Evolutionary conservation across 805 yeast genomes (phyloP).

Genomic region (Wickerhamiella dianesei): DNA sequence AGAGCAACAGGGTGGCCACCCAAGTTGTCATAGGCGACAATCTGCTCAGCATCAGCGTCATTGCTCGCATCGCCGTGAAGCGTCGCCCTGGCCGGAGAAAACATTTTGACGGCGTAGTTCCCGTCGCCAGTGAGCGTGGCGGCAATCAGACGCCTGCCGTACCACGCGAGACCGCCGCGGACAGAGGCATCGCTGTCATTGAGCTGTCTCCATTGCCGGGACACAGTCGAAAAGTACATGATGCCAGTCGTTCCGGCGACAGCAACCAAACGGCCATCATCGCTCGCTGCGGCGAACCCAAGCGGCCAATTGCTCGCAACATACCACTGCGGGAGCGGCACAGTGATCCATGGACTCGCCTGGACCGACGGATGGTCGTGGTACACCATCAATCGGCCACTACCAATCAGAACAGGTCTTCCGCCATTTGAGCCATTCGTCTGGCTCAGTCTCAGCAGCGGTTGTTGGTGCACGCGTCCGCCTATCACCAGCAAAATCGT

Average conservation of each 20-base stretch:
- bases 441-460: slow-evolving; percentile 24
- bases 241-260: slow-evolving; percentile 38
- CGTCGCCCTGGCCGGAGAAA: slow-evolving; percentile 23
- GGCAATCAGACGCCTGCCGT: slow-evolving; percentile 24
- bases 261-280: slow-evolving; percentile 37
- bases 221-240: slow-evolving; percentile 29
- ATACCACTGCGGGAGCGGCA: slow-evolving; percentile 34
- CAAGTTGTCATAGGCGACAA: slow-evolving; percentile 21
- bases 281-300: slow-evolving; percentile 30
- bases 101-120: slow-evolving; percentile 24
- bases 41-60: slow-evolving; percentile 18
- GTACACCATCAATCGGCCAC: slow-evolving; percentile 32
- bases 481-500: slow-evolving; percentile 23
- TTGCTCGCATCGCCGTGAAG: background rate
- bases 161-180: slow-evolving; percentile 30
- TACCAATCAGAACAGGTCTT: slow-evolving; percentile 32
- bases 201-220: slow-evolving; percentile 37
- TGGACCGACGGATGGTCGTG: slow-evolving; percentile 26
- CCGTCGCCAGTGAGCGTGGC: slow-evolving; percentile 23
- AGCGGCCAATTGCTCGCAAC: slow-evolving; percentile 34
- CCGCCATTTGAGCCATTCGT: slow-evolving; percentile 20
- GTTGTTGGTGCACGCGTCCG: slow-evolving; percentile 14
- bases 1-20: slow-evolving; percentile 22
- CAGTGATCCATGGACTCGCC: slow-evolving; percentile 34
- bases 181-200: slow-evolving; percentile 26